Base-by-base conservation (phyloP, 768 basidiomycete genomes). In the Kwoniella sp. region DNA sequence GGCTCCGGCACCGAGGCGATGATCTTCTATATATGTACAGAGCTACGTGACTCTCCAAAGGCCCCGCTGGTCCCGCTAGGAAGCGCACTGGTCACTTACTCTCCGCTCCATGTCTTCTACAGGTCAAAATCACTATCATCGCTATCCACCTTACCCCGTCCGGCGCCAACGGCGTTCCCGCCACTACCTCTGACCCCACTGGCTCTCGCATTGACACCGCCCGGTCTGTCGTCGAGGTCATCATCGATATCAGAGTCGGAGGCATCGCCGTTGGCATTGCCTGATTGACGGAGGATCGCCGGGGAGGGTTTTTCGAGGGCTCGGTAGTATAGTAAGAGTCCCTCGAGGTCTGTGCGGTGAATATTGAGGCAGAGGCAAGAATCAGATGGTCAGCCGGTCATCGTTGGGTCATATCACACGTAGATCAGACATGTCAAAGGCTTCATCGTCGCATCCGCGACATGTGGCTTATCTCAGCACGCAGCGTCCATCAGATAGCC, bases 71-170 rank as follows among this genome's bases (percentile, higher is more conserved):
- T n/a, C n/a, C n/a, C n/a, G n/a, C n/a, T n/a, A n/a, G n/a, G n/a
- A n/a, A n/a, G n/a, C n/a, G n/a, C n/a, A n/a, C n/a, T n/a, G n/a
- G n/a, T n/a, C n/a, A n/a, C n/a, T n/a, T n/a, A n/a, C n/a, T n/a
- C n/a, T n/a, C n/a, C n/a, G n/a, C n/a, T n/a, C n/a, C n/a, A n/a
- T n/a, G n/a, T n/a, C n/a, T n/a, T n/a, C 50, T 64, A 80, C 58
- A 94, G 90, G 58, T 88, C 87, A 31, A 86, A 87, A 78, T 92
- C 92, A 31, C 89, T 90, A 72, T 89, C 86, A 48, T 85, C 87
- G 38, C 57, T n/a, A 81, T 71, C 29, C 82, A 81, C 58, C 87
- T 83, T 41, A 22, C 71, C 68, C 34, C 60, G 31, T 37, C 65
- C 66, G n/a, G 67, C 61, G 66, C 73, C 41, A 79, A 72, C 13